A percentile compares a stretch with the other conserved stretches of the same genome.
Evolutionary conservation across 805 yeast species (phyloP).

Genomic region (Dipodascopsis uninucleata): DNA sequence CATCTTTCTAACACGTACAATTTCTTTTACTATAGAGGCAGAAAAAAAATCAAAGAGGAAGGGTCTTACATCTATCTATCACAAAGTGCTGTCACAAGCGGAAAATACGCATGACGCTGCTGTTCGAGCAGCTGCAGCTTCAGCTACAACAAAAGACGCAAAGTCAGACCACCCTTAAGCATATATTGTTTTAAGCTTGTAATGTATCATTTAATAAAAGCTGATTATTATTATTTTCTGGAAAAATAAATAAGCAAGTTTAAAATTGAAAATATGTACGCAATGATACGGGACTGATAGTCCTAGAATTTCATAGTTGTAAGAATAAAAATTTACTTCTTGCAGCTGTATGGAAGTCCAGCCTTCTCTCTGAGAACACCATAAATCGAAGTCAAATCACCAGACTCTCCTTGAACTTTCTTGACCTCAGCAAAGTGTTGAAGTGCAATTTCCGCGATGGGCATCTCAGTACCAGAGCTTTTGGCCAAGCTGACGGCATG

Average conservation of each 20-base stretch:
- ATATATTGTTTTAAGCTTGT: no score
- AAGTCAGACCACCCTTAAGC: neutral
- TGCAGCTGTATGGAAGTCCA: conserved; percentile 33
- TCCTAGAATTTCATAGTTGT: no score
- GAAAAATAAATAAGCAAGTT: no score
- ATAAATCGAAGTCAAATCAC: conserved; percentile 33
- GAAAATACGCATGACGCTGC: conserved; percentile 19
- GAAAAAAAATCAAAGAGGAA: conserved; percentile 4
- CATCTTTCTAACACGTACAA: no score
- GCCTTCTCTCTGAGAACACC: conserved; percentile 32
- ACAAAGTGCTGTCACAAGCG: conserved; percentile 14
- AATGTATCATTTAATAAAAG: no score
- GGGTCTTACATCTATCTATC: conserved; percentile 16
- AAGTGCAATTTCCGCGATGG: conserved; percentile 28
- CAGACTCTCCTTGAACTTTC: conserved; percentile 25
- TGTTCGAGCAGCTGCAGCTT: conserved; percentile 23
- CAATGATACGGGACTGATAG: no score
- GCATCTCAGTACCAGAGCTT: conserved; percentile 24
- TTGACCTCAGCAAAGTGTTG: conserved; percentile 24
- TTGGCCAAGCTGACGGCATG: conserved; percentile 32
- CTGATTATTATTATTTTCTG: no score
- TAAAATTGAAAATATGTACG: no score
- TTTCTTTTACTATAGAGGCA: conserved; percentile 4
- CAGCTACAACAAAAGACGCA: conserved; percentile 12
- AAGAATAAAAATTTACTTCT: conserved; percentile 15